Evolutionary conservation across 2,329 filamentous ascomycete genomes (phyloP).

Genomic region (Colletotrichum gloeosporioides): DNA sequence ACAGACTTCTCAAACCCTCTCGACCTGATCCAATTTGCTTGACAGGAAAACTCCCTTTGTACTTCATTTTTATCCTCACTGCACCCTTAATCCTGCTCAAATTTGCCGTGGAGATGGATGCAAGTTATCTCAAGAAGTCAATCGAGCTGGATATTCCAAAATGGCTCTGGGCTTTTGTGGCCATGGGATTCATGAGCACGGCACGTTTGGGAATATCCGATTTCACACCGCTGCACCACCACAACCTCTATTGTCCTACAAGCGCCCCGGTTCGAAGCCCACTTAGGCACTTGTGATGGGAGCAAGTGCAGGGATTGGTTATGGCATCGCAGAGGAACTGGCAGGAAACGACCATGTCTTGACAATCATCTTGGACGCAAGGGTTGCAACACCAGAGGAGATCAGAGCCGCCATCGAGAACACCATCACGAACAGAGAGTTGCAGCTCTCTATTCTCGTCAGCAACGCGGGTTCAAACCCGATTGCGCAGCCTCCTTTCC

Average conservation of each 20-base stretch:
- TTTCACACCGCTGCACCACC: neutral
- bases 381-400: neutral
- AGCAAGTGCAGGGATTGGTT: neutral
- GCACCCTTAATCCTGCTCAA: neutral
- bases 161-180: neutral
- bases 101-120: neutral
- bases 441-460: neutral
- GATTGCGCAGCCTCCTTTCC: neutral
- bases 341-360: neutral
- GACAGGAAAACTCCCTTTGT: neutral
- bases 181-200: neutral
- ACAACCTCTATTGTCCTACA: neutral
- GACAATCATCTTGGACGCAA: neutral
- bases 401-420: neutral
- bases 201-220: neutral
- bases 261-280: neutral
- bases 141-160: neutral
- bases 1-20: neutral
- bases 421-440: neutral
- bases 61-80: neutral
- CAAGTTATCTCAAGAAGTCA: neutral
- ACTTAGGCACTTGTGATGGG: neutral
- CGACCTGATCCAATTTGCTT: neutral
- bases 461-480: neutral
- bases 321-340: neutral